Base-by-base conservation (phyloP, 352 stramenopile genomes). In the Phytophthora pinifolia region DNA sequence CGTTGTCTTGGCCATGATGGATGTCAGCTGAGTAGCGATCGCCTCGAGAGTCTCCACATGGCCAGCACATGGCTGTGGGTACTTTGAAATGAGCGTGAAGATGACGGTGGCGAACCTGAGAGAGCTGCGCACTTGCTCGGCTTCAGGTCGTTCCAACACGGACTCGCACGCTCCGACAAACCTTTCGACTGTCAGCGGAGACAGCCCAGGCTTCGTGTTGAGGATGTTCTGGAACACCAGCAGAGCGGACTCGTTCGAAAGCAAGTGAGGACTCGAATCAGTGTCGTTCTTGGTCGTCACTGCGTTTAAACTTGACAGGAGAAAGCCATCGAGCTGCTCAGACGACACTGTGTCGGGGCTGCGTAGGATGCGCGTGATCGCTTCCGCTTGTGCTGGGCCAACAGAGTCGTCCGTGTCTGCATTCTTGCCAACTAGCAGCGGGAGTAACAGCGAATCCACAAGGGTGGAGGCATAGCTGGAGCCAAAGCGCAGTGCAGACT, bases 211-310 rank as follows among this genome's bases (percentile, higher is more conserved):
- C 15, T 88, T 86, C 18, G 72, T 65, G 29, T 78, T 88, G 35
- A 92, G 54, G 17, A 85, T 72, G 46, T 86, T 92, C 55, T 90
- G 82, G 38, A 85, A 79, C n/a, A 89, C 75, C 17, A 89, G 64
- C 12, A 92, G 44, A n/a, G 61, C 68, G 3, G 78, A 69, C 25
- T 92, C 82, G 39, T 84, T 89, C 13, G 77, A 64, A 7, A 92
- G 65, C 37, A 84, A 57, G 50, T 80, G 74, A 6, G 42, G 38
- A n/a, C 18, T 29, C n/a, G 31, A 34, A 31, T 36, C 63, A 18
- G 2, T 38, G 12, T 34, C 33, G 30, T 55, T 33, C 10, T 44
- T 52, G 3, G 34, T 17, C 4, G 27, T 22, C 37, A 42, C 29
- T 33, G 18, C 41, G 22, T 54, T 30, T 5, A 78, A 50, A 37